phyloP scores from a whole-genome alignment of 2,329 filamentous ascomycete genomes.

The Penicillium sp. region DNA sequence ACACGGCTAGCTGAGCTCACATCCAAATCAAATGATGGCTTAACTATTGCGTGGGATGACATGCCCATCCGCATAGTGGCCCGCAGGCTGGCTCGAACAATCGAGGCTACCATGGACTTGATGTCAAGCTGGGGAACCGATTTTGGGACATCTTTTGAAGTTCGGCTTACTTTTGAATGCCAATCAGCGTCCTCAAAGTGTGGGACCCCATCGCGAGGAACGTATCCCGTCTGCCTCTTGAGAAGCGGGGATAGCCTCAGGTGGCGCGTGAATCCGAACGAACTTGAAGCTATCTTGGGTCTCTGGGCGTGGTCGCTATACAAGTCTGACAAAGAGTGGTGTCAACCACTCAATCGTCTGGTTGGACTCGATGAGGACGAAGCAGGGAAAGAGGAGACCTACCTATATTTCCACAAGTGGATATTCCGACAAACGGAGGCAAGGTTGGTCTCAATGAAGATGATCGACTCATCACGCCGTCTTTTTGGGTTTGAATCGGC shows the following conservation, averaged over 20 bases:
- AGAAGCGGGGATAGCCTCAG: conserved; percentile 20
- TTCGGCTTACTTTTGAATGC: conserved; percentile 22
- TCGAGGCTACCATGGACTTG: conserved; percentile 29
- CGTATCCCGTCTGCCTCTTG: conserved; percentile 15
- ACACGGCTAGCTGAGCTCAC: conserved; percentile 24
- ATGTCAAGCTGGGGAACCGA: conserved; percentile 23
- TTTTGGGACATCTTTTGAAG: conserved; percentile 5
- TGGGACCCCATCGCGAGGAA: conserved; percentile 3
- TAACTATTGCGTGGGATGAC: conserved; percentile 22
- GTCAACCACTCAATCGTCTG: conserved; percentile 17
- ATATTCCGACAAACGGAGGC: conserved; percentile 27
- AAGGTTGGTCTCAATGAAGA: conserved; percentile 16
- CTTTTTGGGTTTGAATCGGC: conserved; percentile 22
- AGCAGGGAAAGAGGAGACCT: conserved; percentile 20
- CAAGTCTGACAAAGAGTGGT: conserved; percentile 18
- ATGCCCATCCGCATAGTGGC: conserved; percentile 28
- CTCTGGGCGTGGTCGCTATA: conserved; percentile 33
- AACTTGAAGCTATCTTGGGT: conserved; percentile 33
- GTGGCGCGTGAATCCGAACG: conserved; percentile 24
- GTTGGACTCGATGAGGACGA: conserved; percentile 21
- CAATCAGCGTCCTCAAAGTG: background rate
- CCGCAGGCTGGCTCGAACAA: conserved; percentile 18
- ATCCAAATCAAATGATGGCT: background rate
- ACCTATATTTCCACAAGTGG: conserved; percentile 31
- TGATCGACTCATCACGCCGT: conserved; percentile 14